Percentiles rank a stretch among this genome's conserved stretches.
Evolutionary conservation across 2,329 filamentous ascomycete species (phyloP).

Genomic region (Colletotrichum sp.): DNA sequence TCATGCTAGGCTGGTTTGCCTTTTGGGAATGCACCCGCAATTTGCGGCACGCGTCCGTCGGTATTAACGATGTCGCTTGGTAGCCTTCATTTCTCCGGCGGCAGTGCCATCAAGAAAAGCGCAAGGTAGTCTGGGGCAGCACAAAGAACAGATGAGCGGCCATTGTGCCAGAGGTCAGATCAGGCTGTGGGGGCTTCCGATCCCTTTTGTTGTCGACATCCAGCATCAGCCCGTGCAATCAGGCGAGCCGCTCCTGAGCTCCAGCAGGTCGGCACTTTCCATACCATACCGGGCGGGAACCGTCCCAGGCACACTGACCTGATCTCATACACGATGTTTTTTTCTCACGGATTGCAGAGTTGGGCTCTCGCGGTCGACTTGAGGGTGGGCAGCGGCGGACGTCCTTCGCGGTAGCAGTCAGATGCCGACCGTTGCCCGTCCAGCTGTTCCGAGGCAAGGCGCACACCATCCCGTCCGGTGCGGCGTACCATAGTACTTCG

Average conservation of each 20-base stretch:
- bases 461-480: not conserved
- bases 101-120: not conserved
- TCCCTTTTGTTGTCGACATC: not conserved
- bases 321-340: not conserved
- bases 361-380: not conserved
- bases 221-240: not conserved
- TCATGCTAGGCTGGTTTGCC: not conserved
- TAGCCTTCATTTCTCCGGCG: not conserved
- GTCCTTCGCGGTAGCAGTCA: not conserved
- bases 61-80: not conserved
- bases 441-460: conserved; percentile 9
- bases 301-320: not conserved
- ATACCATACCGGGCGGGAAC: not conserved
- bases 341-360: not conserved
- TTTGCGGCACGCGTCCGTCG: not conserved
- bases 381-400: not conserved
- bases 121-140: not conserved
- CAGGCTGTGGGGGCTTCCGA: not conserved
- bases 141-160: not conserved
- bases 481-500: not conserved
- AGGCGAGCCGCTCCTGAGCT: not conserved
- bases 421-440: conserved; percentile 9
- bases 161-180: not conserved
- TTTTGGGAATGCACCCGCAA: not conserved
- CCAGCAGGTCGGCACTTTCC: not conserved